A percentile compares a stretch with the other conserved stretches of the same genome.
phyloP scores from a whole-genome alignment of 331 rosid genomes.

The Arachis monticola region DNA sequence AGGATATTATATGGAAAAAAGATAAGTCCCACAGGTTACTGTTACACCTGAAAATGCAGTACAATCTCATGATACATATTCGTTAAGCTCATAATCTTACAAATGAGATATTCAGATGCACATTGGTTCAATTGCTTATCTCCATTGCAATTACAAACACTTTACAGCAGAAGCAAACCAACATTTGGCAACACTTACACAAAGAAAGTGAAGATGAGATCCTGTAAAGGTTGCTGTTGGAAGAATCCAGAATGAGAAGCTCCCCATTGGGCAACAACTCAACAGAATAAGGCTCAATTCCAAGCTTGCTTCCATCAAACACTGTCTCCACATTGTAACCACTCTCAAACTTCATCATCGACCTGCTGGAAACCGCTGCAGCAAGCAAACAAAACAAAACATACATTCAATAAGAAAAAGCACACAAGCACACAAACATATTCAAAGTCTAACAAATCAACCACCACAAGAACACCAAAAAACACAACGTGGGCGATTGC shows the following conservation, averaged over 20 bases:
- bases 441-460: conserved; percentile 37
- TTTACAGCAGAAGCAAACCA: conserved; percentile 11
- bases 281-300: conserved; percentile 87
- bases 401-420: conserved; percentile 22
- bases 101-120: conserved; percentile 10
- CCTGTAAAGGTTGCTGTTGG: conserved; percentile 76
- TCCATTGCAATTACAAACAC: background rate
- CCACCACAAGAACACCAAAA: conserved; percentile 6
- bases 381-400: conserved; percentile 2
- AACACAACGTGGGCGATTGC: conserved; percentile 12
- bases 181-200: conserved; percentile 60
- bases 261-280: conserved; percentile 83
- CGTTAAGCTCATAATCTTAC: conserved; percentile 27
- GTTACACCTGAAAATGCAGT: conserved; percentile 17
- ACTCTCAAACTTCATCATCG: conserved; percentile 91
- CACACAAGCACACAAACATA: conserved; percentile 14
- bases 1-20: background rate
- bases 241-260: conserved; percentile 85
- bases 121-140: conserved; percentile 11
- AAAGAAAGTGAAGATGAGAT: conserved; percentile 84
- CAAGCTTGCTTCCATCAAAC: conserved; percentile 96
- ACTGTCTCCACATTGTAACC: conserved; percentile 90
- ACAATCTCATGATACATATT: conserved; percentile 20
- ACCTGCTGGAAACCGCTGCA: conserved; percentile 69
- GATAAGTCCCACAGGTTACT: background rate